Evolutionary conservation across 1,284 basidiomycete species (phyloP), one percentile per base, ranked within the genome.

Genomic region (Tranzscheliella williamsii): DNA sequence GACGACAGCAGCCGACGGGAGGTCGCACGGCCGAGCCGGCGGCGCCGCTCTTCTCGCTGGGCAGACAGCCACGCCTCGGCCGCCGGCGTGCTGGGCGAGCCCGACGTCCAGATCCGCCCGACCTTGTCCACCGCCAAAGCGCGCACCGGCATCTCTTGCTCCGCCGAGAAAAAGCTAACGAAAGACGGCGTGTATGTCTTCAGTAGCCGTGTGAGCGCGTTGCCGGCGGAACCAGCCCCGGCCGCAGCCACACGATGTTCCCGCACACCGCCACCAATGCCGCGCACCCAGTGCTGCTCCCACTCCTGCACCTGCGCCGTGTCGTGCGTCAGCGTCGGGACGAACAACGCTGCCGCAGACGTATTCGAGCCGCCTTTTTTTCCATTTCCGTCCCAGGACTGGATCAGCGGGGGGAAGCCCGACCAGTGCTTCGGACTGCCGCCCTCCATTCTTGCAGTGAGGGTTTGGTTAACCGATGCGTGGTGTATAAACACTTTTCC

Each of bases 281-380:
- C 53, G 4, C 62, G 50, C 34, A 69, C 66, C 66, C 66, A 69
- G 27, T 69, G 66, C 45, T 69, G 66, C 35, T 65, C 62, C 56
- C 62, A 62, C 37, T 69, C 66, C 23, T 42, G 40, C 20, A 69
- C 43, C n/a, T 44, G 44, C 4, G 55, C 29, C 21, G 27, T 12
- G 17, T 49, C 42, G 1, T 42, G 30, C 2, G 26, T 40, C 34
- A 54, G 38, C 8, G 46, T 24, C 2, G 55, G 42, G 13, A 63
- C 23, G 29, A 50, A 63, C 17, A 67, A 31, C 4, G 38, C 34
- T 15, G 37, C 31, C 3, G 52, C 60, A 6, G 60, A 63, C 18
- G 55, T 44, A 42, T 67, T 67, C 21, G 56, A 48, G n/a, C 60
- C 65, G 2, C 48, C 52, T 4, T 27, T 30, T 39, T 42, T 40